Evolutionary conservation across 768 basidiomycete genomes (phyloP).

Genomic region (Leccinum subgranulosum): DNA sequence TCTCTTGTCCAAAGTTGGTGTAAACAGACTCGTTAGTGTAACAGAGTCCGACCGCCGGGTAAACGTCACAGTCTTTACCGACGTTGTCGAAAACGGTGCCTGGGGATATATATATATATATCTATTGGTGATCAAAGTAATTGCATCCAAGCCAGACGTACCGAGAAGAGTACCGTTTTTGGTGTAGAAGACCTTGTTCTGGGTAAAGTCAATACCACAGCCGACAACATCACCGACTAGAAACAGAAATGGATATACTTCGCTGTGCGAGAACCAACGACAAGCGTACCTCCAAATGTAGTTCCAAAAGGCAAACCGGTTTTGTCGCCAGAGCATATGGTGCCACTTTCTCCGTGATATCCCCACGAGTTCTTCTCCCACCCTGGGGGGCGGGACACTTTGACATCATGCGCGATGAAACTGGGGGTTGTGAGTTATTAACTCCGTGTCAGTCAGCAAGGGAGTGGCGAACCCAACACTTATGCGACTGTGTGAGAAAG

Average conservation of each 20-base stretch:
- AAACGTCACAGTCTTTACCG: constrained; percentile 62
- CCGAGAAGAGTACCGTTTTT: constrained; percentile 79
- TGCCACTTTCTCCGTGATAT: constrained; percentile 90
- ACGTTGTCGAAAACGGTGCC: constrained; percentile 72
- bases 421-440: constrained; percentile 35
- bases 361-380: constrained; percentile 89
- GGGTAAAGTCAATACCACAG: constrained; percentile 89
- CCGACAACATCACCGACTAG: constrained; percentile 86
- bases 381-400: constrained; percentile 75
- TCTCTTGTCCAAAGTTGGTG: constrained; percentile 84
- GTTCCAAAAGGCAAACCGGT: constrained; percentile 73
- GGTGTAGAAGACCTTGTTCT: constrained; percentile 80
- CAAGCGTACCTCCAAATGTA: constrained; percentile 69
- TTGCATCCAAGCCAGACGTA: constrained; percentile 22
- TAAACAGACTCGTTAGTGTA: constrained; percentile 74
- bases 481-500: constrained; percentile 52
- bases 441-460: not conserved
- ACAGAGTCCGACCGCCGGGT: constrained; percentile 87
- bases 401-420: constrained; percentile 63
- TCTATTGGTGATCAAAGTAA: constrained; percentile 11
- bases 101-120: constrained; percentile 21
- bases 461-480: constrained; percentile 64
- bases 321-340: constrained; percentile 69
- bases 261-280: not conserved
- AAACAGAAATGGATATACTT: constrained; percentile 4